Percentiles rank a stretch among this genome's conserved stretches.
These are phyloP conservation scores for Fusarium domesticum DNA, from an alignment of 2,329 filamentous ascomycete genomes.

Conservation along the genomic window DNA sequence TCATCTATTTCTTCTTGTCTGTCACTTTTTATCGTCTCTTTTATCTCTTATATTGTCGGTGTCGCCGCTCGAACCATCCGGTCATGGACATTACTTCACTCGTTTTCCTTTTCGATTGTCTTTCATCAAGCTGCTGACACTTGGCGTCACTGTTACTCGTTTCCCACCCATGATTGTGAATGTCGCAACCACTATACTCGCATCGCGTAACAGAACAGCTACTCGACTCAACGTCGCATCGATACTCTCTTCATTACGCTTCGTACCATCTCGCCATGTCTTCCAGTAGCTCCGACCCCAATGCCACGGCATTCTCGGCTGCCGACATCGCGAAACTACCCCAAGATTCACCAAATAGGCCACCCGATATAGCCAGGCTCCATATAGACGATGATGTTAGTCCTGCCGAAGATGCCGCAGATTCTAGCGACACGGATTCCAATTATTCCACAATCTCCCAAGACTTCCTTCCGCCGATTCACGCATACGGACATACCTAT, in stretches of 20 bases:
- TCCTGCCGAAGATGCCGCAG: slow-evolving; percentile 22
- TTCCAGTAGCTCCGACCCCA: neutral
- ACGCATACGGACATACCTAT: slow-evolving; percentile 36
- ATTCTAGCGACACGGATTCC: slow-evolving; percentile 30
- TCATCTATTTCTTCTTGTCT: neutral
- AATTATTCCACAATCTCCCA: slow-evolving; percentile 37
- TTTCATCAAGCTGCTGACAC: neutral
- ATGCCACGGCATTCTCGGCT: slow-evolving; percentile 10
- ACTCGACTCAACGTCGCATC: neutral
- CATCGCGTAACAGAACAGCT: neutral
- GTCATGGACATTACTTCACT: neutral
- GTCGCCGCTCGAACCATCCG: neutral
- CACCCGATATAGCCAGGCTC: slow-evolving; percentile 7
- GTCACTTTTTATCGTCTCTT: neutral
- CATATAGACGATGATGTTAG: slow-evolving; percentile 14
- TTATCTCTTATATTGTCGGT: neutral
- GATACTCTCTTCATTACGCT: neutral
- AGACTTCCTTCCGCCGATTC: slow-evolving; percentile 34
- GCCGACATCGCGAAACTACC: slow-evolving; percentile 4
- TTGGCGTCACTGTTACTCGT: no score
- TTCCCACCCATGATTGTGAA: no score
- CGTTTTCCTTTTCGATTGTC: neutral
- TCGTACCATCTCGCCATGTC: neutral
- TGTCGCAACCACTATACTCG: neutral
- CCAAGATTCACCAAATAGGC: slow-evolving; percentile 6